A percentile compares a stretch with the other conserved stretches of the same genome.
phyloP scores from a whole-genome alignment of 768 basidiomycete genomes.

The Lentinula detonsa region DNA sequence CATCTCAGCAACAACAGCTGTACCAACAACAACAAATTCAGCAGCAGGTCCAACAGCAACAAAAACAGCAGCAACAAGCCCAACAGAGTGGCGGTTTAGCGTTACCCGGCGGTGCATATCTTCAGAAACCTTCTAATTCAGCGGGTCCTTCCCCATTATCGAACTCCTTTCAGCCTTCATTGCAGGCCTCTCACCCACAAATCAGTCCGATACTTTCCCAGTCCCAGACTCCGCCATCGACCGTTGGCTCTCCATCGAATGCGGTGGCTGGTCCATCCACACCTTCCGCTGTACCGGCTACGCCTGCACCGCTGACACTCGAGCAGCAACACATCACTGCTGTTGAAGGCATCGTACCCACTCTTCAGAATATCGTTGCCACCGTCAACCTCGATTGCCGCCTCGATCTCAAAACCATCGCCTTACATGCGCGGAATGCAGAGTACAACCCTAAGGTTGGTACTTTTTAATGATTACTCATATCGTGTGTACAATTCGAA shows the following conservation, averaged over 20 bases:
- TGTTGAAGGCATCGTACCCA: slow-evolving; percentile 98
- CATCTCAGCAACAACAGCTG: background rate
- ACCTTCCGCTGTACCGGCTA: slow-evolving; percentile 51
- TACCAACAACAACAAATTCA: slow-evolving; percentile 10
- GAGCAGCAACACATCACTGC: slow-evolving; percentile 95
- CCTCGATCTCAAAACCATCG: slow-evolving; percentile 96
- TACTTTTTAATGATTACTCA: slow-evolving; percentile 30
- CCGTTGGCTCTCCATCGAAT: slow-evolving; percentile 24
- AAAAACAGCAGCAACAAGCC: slow-evolving; percentile 13
- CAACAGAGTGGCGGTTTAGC: slow-evolving; percentile 37
- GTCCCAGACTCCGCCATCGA: slow-evolving; percentile 21
- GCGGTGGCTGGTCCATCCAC: slow-evolving; percentile 56
- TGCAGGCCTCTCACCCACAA: slow-evolving; percentile 16
- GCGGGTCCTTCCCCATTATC: slow-evolving; percentile 54
- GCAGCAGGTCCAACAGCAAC: slow-evolving; percentile 11
- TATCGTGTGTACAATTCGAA: slow-evolving; percentile 50
- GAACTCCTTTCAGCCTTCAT: slow-evolving; percentile 41
- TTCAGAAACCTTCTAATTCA: slow-evolving; percentile 30
- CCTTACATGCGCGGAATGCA: slow-evolving; percentile 94
- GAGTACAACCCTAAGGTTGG: slow-evolving; percentile 99
- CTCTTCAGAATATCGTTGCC: slow-evolving; percentile 98
- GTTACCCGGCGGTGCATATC: slow-evolving; percentile 52
- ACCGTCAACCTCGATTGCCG: slow-evolving; percentile 98
- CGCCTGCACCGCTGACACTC: slow-evolving; percentile 70
- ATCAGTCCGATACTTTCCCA: slow-evolving; percentile 21